phyloP scores from a whole-genome alignment of 352 stramenopile genomes.

The Elongisporangium prolatum region DNA sequence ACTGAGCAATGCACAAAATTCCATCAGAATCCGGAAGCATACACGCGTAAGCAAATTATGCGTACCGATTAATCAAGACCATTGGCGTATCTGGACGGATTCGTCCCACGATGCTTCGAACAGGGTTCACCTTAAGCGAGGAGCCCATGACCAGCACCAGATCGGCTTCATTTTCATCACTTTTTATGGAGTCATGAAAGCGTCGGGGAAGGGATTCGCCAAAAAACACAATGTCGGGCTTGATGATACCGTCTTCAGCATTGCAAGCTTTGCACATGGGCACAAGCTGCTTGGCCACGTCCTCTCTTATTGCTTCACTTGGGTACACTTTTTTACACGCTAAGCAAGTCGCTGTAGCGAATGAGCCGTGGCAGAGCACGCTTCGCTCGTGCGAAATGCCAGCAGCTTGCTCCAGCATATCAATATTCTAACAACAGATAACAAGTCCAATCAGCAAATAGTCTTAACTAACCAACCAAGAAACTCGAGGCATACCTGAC shows the following conservation, averaged over 20 bases:
- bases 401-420: conserved; percentile 94
- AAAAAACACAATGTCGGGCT: conserved; percentile 99
- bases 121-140: conserved; percentile 95
- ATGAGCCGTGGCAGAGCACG: conserved; percentile 95
- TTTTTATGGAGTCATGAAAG: conserved; percentile 88
- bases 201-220: conserved; percentile 90
- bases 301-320: conserved; percentile 81
- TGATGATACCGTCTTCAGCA: conserved; percentile 89
- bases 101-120: conserved; percentile 86
- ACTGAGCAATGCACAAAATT: conserved; percentile 14
- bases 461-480: too few relatives aligned
- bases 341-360: conserved; percentile 91
- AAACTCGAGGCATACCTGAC: conserved; percentile 30
- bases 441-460: conserved; percentile 1
- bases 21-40: not conserved
- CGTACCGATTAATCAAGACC: conserved; percentile 77
- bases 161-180: conserved; percentile 85
- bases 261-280: conserved; percentile 74
- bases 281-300: conserved; percentile 76
- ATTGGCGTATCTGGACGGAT: conserved; percentile 81
- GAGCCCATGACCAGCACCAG: conserved; percentile 99
- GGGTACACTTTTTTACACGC: conserved; percentile 79
- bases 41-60: not conserved
- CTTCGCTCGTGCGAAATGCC: conserved; percentile 88
- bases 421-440: conserved; percentile 94